Evolutionary conservation across 345 rosid species (phyloP).

Genomic region (Bruguiera parviflora): DNA sequence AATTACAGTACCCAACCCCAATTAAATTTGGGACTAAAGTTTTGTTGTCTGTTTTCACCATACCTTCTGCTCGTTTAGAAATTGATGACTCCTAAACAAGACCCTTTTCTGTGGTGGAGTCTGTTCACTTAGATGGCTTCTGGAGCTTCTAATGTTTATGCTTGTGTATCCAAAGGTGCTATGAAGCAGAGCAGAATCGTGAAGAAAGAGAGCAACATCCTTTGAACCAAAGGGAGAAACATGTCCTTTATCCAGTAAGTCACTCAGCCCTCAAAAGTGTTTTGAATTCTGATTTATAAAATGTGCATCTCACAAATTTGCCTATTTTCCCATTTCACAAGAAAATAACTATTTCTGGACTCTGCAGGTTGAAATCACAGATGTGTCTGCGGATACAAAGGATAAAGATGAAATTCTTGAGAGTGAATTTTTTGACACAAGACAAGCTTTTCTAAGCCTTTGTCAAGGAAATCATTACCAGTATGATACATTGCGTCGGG

Average conservation of each 20-base stretch:
- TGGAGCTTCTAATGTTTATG: constrained; percentile 16
- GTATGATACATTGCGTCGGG: constrained; percentile 95
- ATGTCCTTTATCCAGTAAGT: constrained; percentile 70
- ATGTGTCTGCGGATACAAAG: constrained; percentile 72
- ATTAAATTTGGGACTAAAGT: too few species aligned
- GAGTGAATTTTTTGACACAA: constrained; percentile 93
- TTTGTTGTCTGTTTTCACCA: too few species aligned
- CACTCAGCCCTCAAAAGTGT: constrained; percentile 2
- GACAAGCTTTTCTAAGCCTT: constrained; percentile 96
- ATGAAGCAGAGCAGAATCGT: constrained; percentile 75
- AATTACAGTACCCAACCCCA: too few species aligned
- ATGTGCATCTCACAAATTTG: too few species aligned
- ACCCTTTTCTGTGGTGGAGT: too few species aligned
- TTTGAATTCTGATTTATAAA: background rate
- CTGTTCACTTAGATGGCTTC: background rate
- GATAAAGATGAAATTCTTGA: constrained; percentile 97
- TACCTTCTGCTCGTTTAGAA: too few species aligned
- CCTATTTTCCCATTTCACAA: constrained; percentile 3
- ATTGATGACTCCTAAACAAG: too few species aligned
- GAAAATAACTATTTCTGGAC: constrained; percentile 13
- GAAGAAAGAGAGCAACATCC: constrained; percentile 91
- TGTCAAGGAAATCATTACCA: constrained; percentile 99
- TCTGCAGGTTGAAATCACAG: constrained; percentile 63
- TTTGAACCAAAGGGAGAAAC: constrained; percentile 68
- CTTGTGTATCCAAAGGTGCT: constrained; percentile 57